Conservation (phyloP, 2,329 filamentous ascomycete species). For the Verticillium longisporum region DNA sequence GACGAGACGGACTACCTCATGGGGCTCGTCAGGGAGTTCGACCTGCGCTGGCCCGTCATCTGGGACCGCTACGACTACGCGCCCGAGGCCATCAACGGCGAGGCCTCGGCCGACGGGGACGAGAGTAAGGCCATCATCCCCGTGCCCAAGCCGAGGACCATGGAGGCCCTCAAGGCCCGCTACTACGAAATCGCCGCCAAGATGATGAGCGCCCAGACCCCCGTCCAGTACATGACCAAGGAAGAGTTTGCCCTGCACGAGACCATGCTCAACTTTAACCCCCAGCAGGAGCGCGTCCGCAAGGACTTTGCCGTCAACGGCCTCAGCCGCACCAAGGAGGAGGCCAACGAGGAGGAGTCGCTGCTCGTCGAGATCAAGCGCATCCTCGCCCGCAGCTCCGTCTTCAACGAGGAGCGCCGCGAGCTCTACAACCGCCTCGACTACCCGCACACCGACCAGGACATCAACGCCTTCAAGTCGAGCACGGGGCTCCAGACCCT, state of each 20-base stretch:
- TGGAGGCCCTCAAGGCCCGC: slow-evolving; percentile 87
- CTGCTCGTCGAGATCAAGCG: slow-evolving; percentile 85
- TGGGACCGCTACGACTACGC: slow-evolving; percentile 85
- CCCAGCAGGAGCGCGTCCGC: slow-evolving; percentile 67
- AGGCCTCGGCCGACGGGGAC: slow-evolving; percentile 36
- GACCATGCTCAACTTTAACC: slow-evolving; percentile 80
- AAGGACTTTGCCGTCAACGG: slow-evolving; percentile 81
- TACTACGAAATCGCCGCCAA: slow-evolving; percentile 84
- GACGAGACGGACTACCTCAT: slow-evolving; percentile 93
- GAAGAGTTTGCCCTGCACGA: slow-evolving; percentile 79
- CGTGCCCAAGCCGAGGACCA: slow-evolving; percentile 51
- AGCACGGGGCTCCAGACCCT: slow-evolving; percentile 74
- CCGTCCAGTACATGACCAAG: slow-evolving; percentile 79
- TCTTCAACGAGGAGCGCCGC: slow-evolving; percentile 78
- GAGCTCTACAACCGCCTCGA: slow-evolving; percentile 85
- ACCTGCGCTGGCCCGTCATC: slow-evolving; percentile 85
- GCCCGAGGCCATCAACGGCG: slow-evolving; percentile 35
- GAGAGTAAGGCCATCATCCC: slow-evolving; percentile 48
- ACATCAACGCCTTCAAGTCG: slow-evolving; percentile 71
- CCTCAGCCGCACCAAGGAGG: slow-evolving; percentile 73
- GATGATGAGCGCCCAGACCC: slow-evolving; percentile 74
- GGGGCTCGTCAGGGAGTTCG: slow-evolving; percentile 65
- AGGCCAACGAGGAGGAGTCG: slow-evolving; percentile 87
- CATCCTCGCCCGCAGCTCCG: slow-evolving; percentile 79
- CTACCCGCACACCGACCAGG: slow-evolving; percentile 63